These are phyloP conservation scores for Thermochaetoides thermophila DNA, from an alignment of 495 filamentous ascomycete species.

Conservation along the genomic window DNA sequence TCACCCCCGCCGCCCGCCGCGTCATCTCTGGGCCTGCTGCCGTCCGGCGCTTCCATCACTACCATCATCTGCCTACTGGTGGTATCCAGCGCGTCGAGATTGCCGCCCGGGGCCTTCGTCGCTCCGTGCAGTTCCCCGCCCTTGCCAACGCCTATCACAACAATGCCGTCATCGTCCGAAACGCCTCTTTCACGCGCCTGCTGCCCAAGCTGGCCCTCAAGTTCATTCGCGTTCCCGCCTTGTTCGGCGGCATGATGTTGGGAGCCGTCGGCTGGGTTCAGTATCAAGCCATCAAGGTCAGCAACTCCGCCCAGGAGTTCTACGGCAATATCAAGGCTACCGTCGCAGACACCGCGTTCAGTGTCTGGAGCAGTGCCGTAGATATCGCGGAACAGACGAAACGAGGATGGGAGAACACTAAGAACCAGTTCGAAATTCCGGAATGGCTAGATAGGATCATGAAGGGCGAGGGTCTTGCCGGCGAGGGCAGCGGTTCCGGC, in stretches of 20 bases:
- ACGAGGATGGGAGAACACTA: slow-evolving; percentile 72
- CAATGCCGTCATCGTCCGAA: slow-evolving; percentile 73
- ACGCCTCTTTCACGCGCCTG: slow-evolving; percentile 70
- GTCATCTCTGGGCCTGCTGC: slow-evolving; percentile 35
- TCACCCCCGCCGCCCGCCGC: slow-evolving; percentile 44
- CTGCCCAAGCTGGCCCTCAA: slow-evolving; percentile 84
- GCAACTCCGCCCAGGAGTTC: slow-evolving; percentile 75
- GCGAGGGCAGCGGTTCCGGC: slow-evolving; percentile 19
- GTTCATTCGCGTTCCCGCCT: slow-evolving; percentile 70
- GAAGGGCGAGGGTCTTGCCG: slow-evolving; percentile 37
- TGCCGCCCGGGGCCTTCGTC: slow-evolving; percentile 39
- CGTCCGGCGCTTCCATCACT: slow-evolving; percentile 51
- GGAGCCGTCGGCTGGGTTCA: slow-evolving; percentile 83
- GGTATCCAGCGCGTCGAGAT: slow-evolving; percentile 54
- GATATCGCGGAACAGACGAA: slow-evolving; percentile 64
- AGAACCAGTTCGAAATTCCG: slow-evolving; percentile 57
- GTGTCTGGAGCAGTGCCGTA: slow-evolving; percentile 51
- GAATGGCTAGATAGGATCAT: slow-evolving; percentile 77
- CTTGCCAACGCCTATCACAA: slow-evolving; percentile 70
- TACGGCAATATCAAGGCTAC: slow-evolving; percentile 55
- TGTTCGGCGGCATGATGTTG: slow-evolving; percentile 79
- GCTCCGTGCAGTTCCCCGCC: slow-evolving; percentile 59
- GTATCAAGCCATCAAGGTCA: slow-evolving; percentile 88
- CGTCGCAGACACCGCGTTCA: slow-evolving; percentile 47
- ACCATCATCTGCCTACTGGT: slow-evolving; percentile 48